Evolutionary conservation across 352 stramenopile species (phyloP), one percentile per base, ranked within the genome.

Genomic region (Peronospora farinosa): DNA sequence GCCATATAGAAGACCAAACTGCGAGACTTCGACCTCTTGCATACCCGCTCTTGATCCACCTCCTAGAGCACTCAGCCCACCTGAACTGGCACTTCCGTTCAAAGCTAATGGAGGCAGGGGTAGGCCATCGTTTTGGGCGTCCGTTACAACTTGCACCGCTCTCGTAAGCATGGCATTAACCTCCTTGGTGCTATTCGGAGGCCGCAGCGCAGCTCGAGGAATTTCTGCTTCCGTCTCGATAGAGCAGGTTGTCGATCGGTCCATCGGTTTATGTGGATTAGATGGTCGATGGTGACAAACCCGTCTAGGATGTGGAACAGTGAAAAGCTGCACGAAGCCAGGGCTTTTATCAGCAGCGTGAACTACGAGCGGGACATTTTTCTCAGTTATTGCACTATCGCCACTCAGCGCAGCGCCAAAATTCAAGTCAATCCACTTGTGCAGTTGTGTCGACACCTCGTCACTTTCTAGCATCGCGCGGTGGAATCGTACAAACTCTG

Each of bases 351-450:
- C 51, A 11, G 65, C 44, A 47, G 51, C 42, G 13, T 69, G 59
- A 3, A 70, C 66, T n/a, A 65, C 54, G 0, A 97, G 60, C 4
- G 88, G 88, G 0, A 97, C 80, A 42, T 97, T 97, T 61, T 97
- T 97, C 46, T 95, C 74, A 3, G 63, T 54, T 11, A 97, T 65
- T 13, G 91, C 88, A 21, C 59, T 62, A 9, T 91, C 67, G 4
- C 91, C 91, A 42, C 63, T 80, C 15, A 97, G 62, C 8, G 70
- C 73, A 19, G 80, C 72, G 3, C 95, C 95, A 60, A 98, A 98
- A 54, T 95, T 97, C n/a, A 98, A 64, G 55, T 98, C 92, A 53
- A 98, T 98, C 95, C 95, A 98, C 12, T 73, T 56, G 60, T 98
- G 94, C 5, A 98, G 60, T 9, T 81, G 45, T 3, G 32, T 32